Conservation (phyloP, 1,139 yeast genomes). For the Blastobotrys raffinosifermentans region DNA sequence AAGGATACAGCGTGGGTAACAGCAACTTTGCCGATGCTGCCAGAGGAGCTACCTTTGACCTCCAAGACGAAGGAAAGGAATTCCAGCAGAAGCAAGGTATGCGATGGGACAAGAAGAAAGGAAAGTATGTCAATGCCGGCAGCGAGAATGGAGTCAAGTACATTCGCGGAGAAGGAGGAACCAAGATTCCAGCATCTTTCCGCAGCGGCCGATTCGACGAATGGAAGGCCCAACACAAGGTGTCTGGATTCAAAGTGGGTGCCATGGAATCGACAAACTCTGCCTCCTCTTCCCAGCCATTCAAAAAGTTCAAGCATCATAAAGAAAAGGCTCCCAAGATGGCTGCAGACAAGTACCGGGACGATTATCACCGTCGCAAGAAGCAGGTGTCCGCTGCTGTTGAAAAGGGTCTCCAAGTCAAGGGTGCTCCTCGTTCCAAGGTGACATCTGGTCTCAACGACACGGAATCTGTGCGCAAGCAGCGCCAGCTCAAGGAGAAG, state of each 20-base stretch:
- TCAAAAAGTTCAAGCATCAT: constrained; percentile 60
- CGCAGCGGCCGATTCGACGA: constrained; percentile 87
- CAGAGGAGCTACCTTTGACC: constrained; percentile 74
- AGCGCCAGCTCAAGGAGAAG: constrained; percentile 63
- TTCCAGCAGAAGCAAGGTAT: constrained; percentile 60
- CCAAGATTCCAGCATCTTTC: constrained; percentile 85
- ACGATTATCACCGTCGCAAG: constrained; percentile 78
- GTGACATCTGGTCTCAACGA: constrained; percentile 54
- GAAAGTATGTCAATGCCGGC: constrained; percentile 77
- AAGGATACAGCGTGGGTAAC: constrained; percentile 51
- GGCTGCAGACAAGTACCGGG: constrained; percentile 81
- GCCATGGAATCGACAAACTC: constrained; percentile 41
- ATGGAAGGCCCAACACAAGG: constrained; percentile 75
- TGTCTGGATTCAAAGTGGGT: constrained; percentile 46
- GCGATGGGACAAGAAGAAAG: constrained; percentile 93
- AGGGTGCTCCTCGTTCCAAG: constrained; percentile 42
- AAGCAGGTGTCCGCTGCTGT: constrained; percentile 76
- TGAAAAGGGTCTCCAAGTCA: constrained; percentile 67
- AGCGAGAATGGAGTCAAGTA: constrained; percentile 63
- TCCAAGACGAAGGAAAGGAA: constrained; percentile 61
- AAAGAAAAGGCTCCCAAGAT: constrained; percentile 68
- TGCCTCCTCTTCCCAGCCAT: constrained; percentile 21
- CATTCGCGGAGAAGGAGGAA: constrained; percentile 94
- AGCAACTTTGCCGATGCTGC: constrained; percentile 82
- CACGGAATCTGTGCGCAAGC: constrained; percentile 73